Evolutionary conservation across 306 rosid genomes (phyloP).

Genomic region (Casuarina equisetifolia): DNA sequence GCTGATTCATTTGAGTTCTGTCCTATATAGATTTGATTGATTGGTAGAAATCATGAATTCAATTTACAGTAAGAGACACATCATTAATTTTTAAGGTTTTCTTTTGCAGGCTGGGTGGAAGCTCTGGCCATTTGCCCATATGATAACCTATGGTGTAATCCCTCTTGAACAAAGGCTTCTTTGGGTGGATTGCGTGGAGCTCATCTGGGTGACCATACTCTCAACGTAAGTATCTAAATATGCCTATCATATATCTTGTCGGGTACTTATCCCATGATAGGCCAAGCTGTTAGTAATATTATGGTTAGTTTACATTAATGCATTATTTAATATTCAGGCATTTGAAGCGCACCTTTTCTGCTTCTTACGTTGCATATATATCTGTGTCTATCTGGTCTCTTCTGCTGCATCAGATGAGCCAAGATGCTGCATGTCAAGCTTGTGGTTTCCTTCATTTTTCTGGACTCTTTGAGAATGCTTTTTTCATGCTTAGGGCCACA

Average conservation of each 20-base stretch:
- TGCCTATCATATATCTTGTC: constrained; percentile 5
- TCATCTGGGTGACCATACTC: constrained; percentile 95
- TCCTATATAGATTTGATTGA: background rate
- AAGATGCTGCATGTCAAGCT: background rate
- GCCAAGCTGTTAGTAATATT: background rate
- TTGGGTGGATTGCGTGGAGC: constrained; percentile 97
- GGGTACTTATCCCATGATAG: constrained; percentile 1
- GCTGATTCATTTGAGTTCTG: background rate
- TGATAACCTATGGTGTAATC: constrained; percentile 85
- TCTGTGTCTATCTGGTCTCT: constrained; percentile 1
- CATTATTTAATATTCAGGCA: background rate
- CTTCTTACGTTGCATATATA: constrained; percentile 5
- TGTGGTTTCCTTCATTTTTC: background rate
- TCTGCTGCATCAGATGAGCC: background rate
- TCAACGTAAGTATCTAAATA: constrained; percentile 71
- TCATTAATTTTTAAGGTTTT: constrained; percentile 17
- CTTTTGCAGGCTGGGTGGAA: constrained; percentile 89
- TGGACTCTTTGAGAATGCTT: background rate
- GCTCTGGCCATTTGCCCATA: constrained; percentile 99
- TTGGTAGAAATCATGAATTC: background rate
- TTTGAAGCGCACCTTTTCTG: constrained; percentile 1
- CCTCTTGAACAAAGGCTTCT: constrained; percentile 97
- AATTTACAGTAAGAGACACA: constrained; percentile 2
- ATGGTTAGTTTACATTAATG: background rate
- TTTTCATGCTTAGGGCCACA: background rate